Percentiles rank a stretch among this genome's conserved stretches.
Conservation (phyloP, 1,139 yeast species). For the Candida freyschussii region DNA sequence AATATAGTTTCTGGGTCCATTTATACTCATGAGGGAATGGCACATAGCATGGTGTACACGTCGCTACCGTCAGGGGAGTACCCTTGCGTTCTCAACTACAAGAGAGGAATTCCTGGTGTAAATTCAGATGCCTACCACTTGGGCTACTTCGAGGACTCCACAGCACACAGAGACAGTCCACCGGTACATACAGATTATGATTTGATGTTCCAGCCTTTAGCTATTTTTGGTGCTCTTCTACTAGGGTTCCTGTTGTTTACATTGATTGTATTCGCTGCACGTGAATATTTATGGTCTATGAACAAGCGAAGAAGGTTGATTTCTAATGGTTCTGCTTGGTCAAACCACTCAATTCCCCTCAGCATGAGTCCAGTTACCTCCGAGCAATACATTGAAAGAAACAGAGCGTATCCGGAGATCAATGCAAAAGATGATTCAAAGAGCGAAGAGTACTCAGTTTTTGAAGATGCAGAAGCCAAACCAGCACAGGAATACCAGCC, state of each 20-base stretch:
- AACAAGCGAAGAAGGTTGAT: slow-evolving; percentile 9
- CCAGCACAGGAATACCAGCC: too few species aligned
- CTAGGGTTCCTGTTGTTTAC: slow-evolving; percentile 11
- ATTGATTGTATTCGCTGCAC: slow-evolving; percentile 13
- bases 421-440: background rate
- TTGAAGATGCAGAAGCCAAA: too few species aligned
- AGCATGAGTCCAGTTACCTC: background rate
- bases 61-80: too few species aligned
- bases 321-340: slow-evolving; percentile 22
- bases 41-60: too few species aligned
- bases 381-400: slow-evolving; percentile 3
- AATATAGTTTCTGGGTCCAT: too few species aligned
- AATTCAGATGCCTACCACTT: slow-evolving; percentile 24
- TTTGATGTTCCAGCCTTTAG: slow-evolving; percentile 18
- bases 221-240: slow-evolving; percentile 15
- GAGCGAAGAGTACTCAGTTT: background rate
- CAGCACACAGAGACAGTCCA: slow-evolving; percentile 12
- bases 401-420: slow-evolving; percentile 12
- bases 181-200: slow-evolving; percentile 15
- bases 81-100: too few species aligned
- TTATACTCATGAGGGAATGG: too few species aligned
- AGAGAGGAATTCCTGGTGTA: slow-evolving; percentile 25
- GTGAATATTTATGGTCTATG: slow-evolving; percentile 23
- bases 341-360: slow-evolving; percentile 7
- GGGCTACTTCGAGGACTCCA: slow-evolving; percentile 24